A percentile compares a stretch with the other conserved stretches of the same genome.
These are phyloP conservation scores for Metschnikowia peoriensis DNA, from an alignment of 805 yeast species.

Conservation along the genomic window DNA sequence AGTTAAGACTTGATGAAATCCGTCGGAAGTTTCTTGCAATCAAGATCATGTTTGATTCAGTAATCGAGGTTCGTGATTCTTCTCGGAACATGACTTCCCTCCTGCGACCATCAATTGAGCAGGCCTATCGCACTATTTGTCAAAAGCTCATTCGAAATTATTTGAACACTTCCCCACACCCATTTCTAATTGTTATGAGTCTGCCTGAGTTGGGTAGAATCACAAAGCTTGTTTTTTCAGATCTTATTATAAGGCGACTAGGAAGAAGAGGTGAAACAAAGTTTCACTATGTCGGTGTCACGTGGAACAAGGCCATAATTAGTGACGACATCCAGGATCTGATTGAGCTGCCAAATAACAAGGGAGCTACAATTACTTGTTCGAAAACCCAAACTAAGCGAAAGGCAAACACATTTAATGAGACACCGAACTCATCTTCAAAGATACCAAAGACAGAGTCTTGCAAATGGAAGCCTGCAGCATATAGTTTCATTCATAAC, in stretches of 20 bases:
- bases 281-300: slow-evolving; percentile 40
- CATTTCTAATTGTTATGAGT: slow-evolving; percentile 36
- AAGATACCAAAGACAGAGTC: too few species aligned
- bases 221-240: slow-evolving; percentile 39
- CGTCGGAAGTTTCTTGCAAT: slow-evolving; percentile 35
- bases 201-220: slow-evolving; percentile 42
- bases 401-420: too few species aligned
- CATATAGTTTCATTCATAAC: too few species aligned
- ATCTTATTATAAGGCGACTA: slow-evolving; percentile 35
- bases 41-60: slow-evolving; percentile 35
- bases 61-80: slow-evolving; percentile 28
- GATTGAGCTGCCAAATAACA: too few species aligned
- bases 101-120: slow-evolving; percentile 41
- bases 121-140: slow-evolving; percentile 39
- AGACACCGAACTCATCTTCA: too few species aligned
- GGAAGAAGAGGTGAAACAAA: slow-evolving; percentile 44
- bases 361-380: too few species aligned
- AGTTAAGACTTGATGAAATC: neutral
- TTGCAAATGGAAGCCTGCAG: too few species aligned
- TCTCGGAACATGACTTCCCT: slow-evolving; percentile 28
- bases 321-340: slow-evolving; percentile 27
- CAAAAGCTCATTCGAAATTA: slow-evolving; percentile 34
- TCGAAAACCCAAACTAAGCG: too few species aligned
- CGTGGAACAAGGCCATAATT: slow-evolving; percentile 37
- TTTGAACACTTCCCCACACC: slow-evolving; percentile 37